Evolutionary conservation across 768 basidiomycete genomes (phyloP).

Genomic region (Leccinellum rugosiceps): DNA sequence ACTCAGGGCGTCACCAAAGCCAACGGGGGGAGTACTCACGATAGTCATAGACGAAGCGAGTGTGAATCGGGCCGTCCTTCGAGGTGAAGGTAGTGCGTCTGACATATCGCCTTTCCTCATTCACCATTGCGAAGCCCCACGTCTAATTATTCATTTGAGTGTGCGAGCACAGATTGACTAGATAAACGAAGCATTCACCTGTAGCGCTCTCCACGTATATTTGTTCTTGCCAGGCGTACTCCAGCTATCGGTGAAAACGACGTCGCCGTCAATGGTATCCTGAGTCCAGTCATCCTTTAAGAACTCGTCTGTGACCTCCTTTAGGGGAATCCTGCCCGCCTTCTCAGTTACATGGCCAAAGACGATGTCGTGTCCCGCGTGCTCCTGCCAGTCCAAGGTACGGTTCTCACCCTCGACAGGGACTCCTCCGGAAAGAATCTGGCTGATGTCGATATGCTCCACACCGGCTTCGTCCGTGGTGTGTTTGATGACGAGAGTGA

Average conservation of each 20-base stretch:
- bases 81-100: slow-evolving; percentile 65
- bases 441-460: slow-evolving; percentile 68
- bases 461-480: slow-evolving; percentile 54
- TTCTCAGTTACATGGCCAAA: slow-evolving; percentile 60
- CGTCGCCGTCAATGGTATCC: slow-evolving; percentile 35
- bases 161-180: background rate
- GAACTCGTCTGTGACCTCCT: slow-evolving; percentile 43
- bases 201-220: slow-evolving; percentile 57
- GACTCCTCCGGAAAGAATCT: slow-evolving; percentile 62
- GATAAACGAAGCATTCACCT: slow-evolving; percentile 39
- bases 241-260: slow-evolving; percentile 39
- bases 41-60: slow-evolving; percentile 65
- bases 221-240: slow-evolving; percentile 63
- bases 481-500: slow-evolving; percentile 64
- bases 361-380: slow-evolving; percentile 51
- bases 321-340: slow-evolving; percentile 47
- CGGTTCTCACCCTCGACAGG: slow-evolving; percentile 55
- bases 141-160: slow-evolving; percentile 23
- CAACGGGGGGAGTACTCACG: slow-evolving; percentile 39
- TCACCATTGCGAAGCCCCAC: slow-evolving; percentile 64
- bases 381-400: slow-evolving; percentile 53
- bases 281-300: slow-evolving; percentile 43
- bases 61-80: slow-evolving; percentile 46
- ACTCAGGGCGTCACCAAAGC: slow-evolving; percentile 11
- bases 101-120: slow-evolving; percentile 58